Evolutionary conservation across 805 yeast genomes (phyloP).

Genomic region (Hanseniaspora clermontiae): DNA sequence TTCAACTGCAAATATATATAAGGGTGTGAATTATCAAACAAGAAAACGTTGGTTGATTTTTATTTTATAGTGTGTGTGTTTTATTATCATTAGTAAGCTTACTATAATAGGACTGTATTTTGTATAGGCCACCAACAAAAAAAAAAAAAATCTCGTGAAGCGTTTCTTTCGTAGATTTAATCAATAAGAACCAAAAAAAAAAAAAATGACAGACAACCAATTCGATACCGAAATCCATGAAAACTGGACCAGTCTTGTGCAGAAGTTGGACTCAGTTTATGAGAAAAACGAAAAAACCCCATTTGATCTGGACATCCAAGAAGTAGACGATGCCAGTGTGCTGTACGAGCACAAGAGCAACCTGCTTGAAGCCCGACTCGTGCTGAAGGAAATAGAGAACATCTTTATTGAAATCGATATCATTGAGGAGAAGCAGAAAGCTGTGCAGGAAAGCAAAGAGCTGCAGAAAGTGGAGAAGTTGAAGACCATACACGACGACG

Average conservation of each 20-base stretch:
- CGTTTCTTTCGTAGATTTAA: neutral
- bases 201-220: neutral
- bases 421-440: constrained; percentile 8
- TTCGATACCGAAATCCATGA: neutral
- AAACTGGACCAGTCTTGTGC: neutral
- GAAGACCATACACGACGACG: neutral
- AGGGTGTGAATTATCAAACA: too few relatives aligned
- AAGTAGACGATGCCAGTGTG: neutral
- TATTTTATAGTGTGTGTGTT: too few relatives aligned
- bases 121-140: neutral
- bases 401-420: constrained; percentile 2
- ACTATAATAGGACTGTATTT: too few relatives aligned
- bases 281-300: neutral
- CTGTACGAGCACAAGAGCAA: constrained; percentile 4
- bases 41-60: too few relatives aligned
- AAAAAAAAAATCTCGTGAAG: neutral
- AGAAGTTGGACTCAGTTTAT: neutral
- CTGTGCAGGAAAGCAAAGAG: neutral
- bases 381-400: constrained; percentile 2
- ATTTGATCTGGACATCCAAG: neutral
- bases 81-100: too few relatives aligned
- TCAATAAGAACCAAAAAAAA: neutral
- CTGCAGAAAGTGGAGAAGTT: neutral
- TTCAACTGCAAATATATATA: too few relatives aligned
- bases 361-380: neutral